Percentiles rank a stretch among this genome's conserved stretches.
Evolutionary conservation across 805 yeast species (phyloP).

Genomic region (Metschnikowia peoriensis): DNA sequence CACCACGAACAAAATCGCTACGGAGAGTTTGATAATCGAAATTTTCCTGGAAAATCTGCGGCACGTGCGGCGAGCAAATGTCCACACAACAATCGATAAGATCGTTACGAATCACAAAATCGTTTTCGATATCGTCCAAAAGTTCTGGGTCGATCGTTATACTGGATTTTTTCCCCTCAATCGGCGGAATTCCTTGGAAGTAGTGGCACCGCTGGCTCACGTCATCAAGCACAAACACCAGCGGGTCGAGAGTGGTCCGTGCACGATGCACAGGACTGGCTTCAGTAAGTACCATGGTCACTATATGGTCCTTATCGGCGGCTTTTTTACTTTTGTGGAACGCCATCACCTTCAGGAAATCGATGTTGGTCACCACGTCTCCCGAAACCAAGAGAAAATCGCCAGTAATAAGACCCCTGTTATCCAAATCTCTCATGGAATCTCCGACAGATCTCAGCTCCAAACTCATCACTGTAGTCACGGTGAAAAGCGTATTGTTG

Average conservation of each 20-base stretch:
- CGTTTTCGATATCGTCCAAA: conserved; percentile 66
- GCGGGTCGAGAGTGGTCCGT: conserved; percentile 76
- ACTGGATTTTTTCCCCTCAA: conserved; percentile 31
- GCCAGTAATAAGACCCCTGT: conserved; percentile 82
- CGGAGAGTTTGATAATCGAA: conserved; percentile 90
- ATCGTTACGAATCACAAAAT: conserved; percentile 82
- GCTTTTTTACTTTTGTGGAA: conserved; percentile 71
- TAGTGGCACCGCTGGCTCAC: conserved; percentile 73
- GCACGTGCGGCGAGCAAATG: conserved; percentile 91
- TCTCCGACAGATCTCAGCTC: conserved; percentile 94
- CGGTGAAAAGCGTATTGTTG: conserved; percentile 74
- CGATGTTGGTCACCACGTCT: conserved; percentile 92
- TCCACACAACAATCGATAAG: conserved; percentile 95
- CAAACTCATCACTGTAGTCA: conserved; percentile 75
- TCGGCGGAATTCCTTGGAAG: conserved; percentile 74
- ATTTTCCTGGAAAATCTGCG: conserved; percentile 93
- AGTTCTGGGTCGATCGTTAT: conserved; percentile 81
- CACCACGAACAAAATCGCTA: conserved; percentile 86
- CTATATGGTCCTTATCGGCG: conserved; percentile 84
- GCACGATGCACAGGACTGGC: conserved; percentile 85
- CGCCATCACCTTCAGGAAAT: conserved; percentile 67
- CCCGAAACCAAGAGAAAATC: conserved; percentile 91
- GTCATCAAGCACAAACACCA: conserved; percentile 78
- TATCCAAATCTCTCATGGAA: conserved; percentile 93
- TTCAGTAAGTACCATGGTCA: conserved; percentile 88